These are phyloP conservation scores for Neofusicoccum umdonicola DNA, from an alignment of 2,329 filamentous ascomycete genomes.

Conservation along the genomic window DNA sequence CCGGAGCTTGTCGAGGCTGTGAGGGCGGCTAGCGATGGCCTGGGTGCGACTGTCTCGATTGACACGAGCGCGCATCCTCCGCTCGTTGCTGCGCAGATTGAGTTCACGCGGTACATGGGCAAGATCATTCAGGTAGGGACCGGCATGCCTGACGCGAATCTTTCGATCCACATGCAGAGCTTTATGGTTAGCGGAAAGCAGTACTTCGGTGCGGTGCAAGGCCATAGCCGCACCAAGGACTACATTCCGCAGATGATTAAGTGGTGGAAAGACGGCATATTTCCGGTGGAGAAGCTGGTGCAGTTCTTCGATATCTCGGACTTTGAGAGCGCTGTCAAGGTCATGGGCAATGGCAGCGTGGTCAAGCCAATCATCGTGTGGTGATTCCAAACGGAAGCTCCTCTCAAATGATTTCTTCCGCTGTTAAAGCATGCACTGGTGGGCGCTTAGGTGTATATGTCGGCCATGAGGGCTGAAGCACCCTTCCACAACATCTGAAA, in stretches of 20 bases:
- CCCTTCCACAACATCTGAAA: no score
- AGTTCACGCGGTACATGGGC: slow-evolving; percentile 45
- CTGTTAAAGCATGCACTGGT: no score
- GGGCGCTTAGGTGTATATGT: no score
- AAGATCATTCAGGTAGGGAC: slow-evolving; percentile 51
- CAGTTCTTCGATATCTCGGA: slow-evolving; percentile 11
- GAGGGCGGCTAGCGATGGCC: slow-evolving; percentile 26
- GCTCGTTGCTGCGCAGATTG: slow-evolving; percentile 42
- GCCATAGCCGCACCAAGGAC: slow-evolving; percentile 36
- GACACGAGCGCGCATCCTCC: slow-evolving; percentile 49
- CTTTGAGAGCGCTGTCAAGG: not conserved
- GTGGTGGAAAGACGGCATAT: slow-evolving; percentile 10
- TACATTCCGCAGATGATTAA: slow-evolving; percentile 9
- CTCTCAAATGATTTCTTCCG: no score
- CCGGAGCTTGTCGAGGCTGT: slow-evolving; percentile 28
- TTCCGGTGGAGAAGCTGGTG: slow-evolving; percentile 14
- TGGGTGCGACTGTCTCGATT: slow-evolving; percentile 45
- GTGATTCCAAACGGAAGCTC: not conserved
- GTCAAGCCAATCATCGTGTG: slow-evolving; percentile 16
- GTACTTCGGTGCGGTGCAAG: slow-evolving; percentile 48
- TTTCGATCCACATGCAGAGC: slow-evolving; percentile 43
- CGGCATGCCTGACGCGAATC: slow-evolving; percentile 38
- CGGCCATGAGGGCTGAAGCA: no score
- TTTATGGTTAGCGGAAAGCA: slow-evolving; percentile 52
- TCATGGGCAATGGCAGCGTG: slow-evolving; percentile 5